phyloP scores from a whole-genome alignment of 75 land plant genomes.

The Chamaecyparis obtusa region DNA sequence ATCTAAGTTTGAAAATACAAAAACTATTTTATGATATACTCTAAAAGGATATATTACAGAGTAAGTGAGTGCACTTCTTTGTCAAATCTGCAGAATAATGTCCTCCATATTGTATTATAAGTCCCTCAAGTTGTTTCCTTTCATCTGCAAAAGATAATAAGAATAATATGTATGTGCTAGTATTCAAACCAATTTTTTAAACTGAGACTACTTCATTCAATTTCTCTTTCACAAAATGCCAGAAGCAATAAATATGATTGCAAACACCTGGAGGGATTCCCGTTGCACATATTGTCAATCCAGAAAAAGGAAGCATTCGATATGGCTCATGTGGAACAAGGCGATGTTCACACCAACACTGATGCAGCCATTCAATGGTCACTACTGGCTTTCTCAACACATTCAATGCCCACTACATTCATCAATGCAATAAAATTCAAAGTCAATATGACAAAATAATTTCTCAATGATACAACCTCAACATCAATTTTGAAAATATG shows the following conservation, averaged over 20 bases:
- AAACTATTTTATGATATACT: not conserved
- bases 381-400: slow-evolving; percentile 76
- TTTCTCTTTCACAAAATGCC: not conserved
- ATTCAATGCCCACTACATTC: slow-evolving; percentile 74
- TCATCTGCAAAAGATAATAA: slow-evolving; percentile 53
- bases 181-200: not conserved
- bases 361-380: slow-evolving; percentile 65
- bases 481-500: not conserved
- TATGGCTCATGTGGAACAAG: slow-evolving; percentile 80
- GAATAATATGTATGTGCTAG: not conserved
- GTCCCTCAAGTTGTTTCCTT: slow-evolving; percentile 60
- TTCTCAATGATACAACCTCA: not conserved
- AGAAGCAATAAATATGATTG: not conserved
- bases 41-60: slow-evolving; percentile 83
- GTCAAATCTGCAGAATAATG: slow-evolving; percentile 81
- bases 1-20: not conserved
- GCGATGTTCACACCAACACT: slow-evolving; percentile 87
- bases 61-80: slow-evolving; percentile 86
- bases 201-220: not conserved
- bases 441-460: not conserved
- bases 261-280: slow-evolving; percentile 61
- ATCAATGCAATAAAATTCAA: not conserved
- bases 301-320: slow-evolving; percentile 75
- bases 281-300: slow-evolving; percentile 81
- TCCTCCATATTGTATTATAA: slow-evolving; percentile 69